A percentile compares a stretch with the other conserved stretches of the same genome.
Conservation (phyloP, 208 protist genomes). For the Acanthamoeba lenticulata region DNA sequence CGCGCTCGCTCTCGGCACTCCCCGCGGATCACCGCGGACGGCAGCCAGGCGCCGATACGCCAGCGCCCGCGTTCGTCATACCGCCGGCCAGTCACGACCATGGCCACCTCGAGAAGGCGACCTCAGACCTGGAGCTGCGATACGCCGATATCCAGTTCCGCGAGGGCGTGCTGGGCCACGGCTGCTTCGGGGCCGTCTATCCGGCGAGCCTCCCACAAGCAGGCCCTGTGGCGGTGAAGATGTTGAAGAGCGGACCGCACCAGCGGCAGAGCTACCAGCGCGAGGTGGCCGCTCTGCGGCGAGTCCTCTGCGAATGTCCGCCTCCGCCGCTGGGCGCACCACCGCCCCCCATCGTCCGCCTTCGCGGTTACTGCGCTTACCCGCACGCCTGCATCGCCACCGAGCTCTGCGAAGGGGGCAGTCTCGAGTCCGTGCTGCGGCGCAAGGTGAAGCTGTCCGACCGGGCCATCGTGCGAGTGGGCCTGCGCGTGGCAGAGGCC, state of each 20-base stretch:
- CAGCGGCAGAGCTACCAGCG: not conserved
- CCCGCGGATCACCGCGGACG: too few species aligned
- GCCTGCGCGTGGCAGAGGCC: not conserved
- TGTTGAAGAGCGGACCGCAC: not conserved
- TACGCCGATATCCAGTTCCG: not conserved
- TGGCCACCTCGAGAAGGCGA: too few species aligned
- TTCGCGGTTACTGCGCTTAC: not conserved
- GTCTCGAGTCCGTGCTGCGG: not conserved
- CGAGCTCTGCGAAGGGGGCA: conserved; percentile 11
- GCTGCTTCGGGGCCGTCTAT: not conserved
- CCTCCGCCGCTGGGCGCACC: not conserved
- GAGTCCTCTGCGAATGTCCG: not conserved
- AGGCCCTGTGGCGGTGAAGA: conserved; percentile 8
- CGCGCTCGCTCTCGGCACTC: too few species aligned
- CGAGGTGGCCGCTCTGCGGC: not conserved
- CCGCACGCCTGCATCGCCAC: not conserved
- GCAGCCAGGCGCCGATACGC: too few species aligned
- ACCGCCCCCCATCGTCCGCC: not conserved
- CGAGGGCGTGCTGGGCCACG: not conserved
- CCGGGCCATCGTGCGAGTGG: not conserved
- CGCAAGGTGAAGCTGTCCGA: not conserved
- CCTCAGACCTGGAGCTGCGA: not conserved
- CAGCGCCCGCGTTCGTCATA: too few species aligned
- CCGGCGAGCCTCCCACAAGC: not conserved
- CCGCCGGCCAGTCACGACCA: too few species aligned